Evolutionary conservation across 768 basidiomycete species (phyloP).

Genomic region (Macrolepiota fuliginosa): DNA sequence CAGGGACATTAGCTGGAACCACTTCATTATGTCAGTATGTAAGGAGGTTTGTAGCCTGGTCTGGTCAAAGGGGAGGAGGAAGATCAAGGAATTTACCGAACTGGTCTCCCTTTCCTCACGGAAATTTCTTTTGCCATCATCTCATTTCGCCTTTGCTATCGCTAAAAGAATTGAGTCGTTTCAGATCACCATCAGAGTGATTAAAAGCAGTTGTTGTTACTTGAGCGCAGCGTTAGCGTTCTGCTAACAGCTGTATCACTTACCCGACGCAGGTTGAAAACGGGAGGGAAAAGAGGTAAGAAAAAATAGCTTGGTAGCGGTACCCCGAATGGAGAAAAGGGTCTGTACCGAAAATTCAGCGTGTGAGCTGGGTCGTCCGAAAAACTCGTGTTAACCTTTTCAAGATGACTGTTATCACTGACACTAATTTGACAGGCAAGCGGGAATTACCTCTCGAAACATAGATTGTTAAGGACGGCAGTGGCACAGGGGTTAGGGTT

Average conservation of each 20-base stretch:
- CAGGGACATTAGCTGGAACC: neutral
- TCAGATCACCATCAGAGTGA: neutral
- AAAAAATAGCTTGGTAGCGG: neutral
- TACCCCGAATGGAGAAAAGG: neutral
- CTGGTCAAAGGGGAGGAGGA: neutral
- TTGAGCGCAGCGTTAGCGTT: neutral
- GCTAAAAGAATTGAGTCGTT: too few species aligned
- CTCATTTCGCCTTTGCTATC: neutral
- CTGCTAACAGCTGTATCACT: neutral
- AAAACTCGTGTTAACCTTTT: constrained; percentile 4
- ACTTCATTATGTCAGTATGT: neutral
- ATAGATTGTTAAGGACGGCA: neutral
- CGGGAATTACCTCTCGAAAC: neutral
- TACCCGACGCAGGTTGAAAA: neutral
- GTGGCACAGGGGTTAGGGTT: neutral
- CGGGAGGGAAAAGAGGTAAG: neutral
- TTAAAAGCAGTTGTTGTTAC: neutral
- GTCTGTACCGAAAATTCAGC: neutral
- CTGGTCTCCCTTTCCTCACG: neutral
- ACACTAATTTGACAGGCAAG: neutral
- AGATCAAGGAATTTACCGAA: neutral
- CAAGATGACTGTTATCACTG: neutral
- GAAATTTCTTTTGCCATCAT: neutral
- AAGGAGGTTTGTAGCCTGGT: neutral
- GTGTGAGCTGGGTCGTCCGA: constrained; percentile 9